Base-by-base conservation (phyloP, 768 basidiomycete genomes). In the Termitomyces sp. region DNA sequence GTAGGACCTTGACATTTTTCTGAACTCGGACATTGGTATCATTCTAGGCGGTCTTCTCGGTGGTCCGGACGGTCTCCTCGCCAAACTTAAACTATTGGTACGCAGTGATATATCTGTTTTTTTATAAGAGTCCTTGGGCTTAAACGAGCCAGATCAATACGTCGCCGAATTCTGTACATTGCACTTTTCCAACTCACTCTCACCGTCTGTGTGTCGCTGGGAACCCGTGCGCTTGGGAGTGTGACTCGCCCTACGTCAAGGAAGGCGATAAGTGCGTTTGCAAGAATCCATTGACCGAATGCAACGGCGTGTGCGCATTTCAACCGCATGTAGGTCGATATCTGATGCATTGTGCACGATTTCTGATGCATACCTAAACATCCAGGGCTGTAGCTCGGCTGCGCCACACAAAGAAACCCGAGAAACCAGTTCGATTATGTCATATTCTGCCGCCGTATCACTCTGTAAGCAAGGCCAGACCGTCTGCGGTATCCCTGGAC, bases 381-480 rank as follows among this genome's bases (percentile, higher is more conserved):
- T 40, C n/a, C 56, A 79, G 77, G 71, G 71, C 12, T 79, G 77
- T 47, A 65, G 70, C 32, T 77, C 76, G 10, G 62, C 74, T 11
- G 60, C 63, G 9, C 71, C 76, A 41, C 65, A 56, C 20, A 63
- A 57, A 48, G 56, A 48, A 22, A 54, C 56, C 22, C 56, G 50
- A 13, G 50, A 23, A 11, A 38, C 48, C 33, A 56, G 53, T 20
- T 50, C 62, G 3, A 64, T 71, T 42, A 60, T 52, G 12, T 68
- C 67, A 18, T 60, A 71, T 27, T 54, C 63, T 36, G 70, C 70
- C 38, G 76, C 73, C 0, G 58, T 64, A 56, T 56, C 56, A 10
- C 56, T 54, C 10, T 75, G 71, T 56, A 66, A 61, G 40, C 15
- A 59, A 7, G 56, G 60, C 39, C 64, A 72, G 64, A 60, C 56